phyloP scores from a whole-genome alignment of 352 stramenopile genomes.

The Globisporangium acanthophoron region DNA sequence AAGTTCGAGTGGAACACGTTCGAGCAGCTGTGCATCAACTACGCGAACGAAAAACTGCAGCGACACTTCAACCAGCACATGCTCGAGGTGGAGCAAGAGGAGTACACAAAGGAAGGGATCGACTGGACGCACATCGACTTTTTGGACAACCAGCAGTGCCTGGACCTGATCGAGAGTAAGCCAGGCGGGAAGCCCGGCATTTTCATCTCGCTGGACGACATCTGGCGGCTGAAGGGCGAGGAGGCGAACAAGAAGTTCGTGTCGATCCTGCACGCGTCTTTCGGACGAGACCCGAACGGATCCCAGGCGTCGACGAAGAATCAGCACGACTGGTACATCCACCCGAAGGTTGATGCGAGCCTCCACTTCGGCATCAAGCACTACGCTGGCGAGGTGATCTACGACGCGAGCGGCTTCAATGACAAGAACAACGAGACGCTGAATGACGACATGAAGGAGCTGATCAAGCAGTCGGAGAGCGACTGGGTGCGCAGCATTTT shows the following conservation, averaged over 20 bases:
- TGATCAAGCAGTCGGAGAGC: conserved; percentile 83
- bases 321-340: conserved; percentile 85
- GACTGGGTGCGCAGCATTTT: conserved; percentile 85
- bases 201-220: conserved; percentile 94
- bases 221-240: conserved; percentile 91
- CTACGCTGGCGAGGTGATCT: conserved; percentile 94
- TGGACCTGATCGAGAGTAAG: conserved; percentile 93
- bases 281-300: conserved; percentile 61
- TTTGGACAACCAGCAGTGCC: conserved; percentile 90
- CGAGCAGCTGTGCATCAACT: conserved; percentile 97
- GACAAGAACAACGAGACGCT: conserved; percentile 99
- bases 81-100: conserved; percentile 95
- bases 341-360: conserved; percentile 89
- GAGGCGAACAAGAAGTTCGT: conserved; percentile 92
- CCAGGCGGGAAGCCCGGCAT: conserved; percentile 88
- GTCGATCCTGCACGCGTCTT: conserved; percentile 78
- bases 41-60: conserved; percentile 95
- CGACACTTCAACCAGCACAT: conserved; percentile 94
- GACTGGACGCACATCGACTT: conserved; percentile 92
- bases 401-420: conserved; percentile 96
- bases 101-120: conserved; percentile 96
- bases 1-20: conserved; percentile 95
- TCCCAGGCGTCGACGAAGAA: conserved; percentile 49
- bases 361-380: conserved; percentile 88
- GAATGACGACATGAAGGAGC: conserved; percentile 92